Evolutionary conservation across 805 yeast genomes (phyloP).

Genomic region (Yarrowia sp.): DNA sequence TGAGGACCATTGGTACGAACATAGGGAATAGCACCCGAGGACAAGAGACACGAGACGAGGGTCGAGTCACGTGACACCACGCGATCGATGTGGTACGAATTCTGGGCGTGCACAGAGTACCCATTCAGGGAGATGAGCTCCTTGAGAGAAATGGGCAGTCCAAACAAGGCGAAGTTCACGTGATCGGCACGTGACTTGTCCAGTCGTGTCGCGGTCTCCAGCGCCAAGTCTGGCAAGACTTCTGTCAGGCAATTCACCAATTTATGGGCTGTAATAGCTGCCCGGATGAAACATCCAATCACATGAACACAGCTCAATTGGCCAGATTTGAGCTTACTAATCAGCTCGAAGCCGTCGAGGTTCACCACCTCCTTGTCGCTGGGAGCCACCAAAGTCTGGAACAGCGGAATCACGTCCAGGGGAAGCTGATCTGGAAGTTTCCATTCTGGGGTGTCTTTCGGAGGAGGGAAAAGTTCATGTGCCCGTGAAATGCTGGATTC

Average conservation of each 20-base stretch:
- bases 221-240: constrained; percentile 63
- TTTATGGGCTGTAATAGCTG: constrained; percentile 66
- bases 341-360: not conserved
- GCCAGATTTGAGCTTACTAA: not conserved
- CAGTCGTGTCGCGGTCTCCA: constrained; percentile 60
- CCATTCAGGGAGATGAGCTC: constrained; percentile 59
- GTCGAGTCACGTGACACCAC: constrained; percentile 48
- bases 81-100: constrained; percentile 49
- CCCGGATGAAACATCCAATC: constrained; percentile 61
- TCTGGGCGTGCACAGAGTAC: constrained; percentile 58
- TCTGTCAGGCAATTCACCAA: constrained; percentile 53
- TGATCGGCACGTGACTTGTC: constrained; percentile 58
- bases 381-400: constrained; percentile 6
- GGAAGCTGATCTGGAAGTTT: constrained; percentile 12
- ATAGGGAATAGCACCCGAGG: constrained; percentile 61
- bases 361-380: constrained; percentile 7
- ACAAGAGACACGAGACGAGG: constrained; percentile 53
- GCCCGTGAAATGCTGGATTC: constrained; percentile 13
- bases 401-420: constrained; percentile 21
- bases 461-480: constrained; percentile 4
- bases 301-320: constrained; percentile 54
- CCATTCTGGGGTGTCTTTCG: constrained; percentile 11
- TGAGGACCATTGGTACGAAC: constrained; percentile 63
- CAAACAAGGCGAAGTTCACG: constrained; percentile 66
- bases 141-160: constrained; percentile 68